Evolutionary conservation across 208 protist species (phyloP), one percentile per base, ranked within the genome.

Genomic region (Angomonas deanei): DNA sequence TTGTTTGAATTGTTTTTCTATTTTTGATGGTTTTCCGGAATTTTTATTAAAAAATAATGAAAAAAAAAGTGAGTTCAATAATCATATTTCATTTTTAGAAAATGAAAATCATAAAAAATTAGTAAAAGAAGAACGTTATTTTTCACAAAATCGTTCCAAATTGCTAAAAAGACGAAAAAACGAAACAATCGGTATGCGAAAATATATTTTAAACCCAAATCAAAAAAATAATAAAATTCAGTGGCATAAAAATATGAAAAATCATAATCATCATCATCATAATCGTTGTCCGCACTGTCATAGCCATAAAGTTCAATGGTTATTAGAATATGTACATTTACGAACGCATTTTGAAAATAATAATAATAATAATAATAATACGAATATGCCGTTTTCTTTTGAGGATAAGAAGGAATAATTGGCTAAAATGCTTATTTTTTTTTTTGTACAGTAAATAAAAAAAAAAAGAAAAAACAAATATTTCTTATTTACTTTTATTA

Each of bases 11-110:
- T 42, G 36, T 42, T 42, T 42, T 42, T n/a, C 36, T 15, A 15
- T 42, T 23, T 26, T 28, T 30, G 46, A 50, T 64, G 23, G 0
- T 15, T 36, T 56, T 26, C 46, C 21, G 28, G 26, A 61, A 36
- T 21, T 3, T 26, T 26, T 30, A 61, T 59, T 59, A 19, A 61
- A 61, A 34, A 64, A 62, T 64, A 64, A 0, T 32, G 3, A 59
- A 26, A 64, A 36, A 38, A 42, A 42, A n/a, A 42, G n/a, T n/a
- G n/a, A n/a, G n/a, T n/a, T n/a, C n/a, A n/a, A 42, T 42, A 15
- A n/a, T 42, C 8, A 42, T n/a, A 42, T n/a, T 42, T n/a, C 11
- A 42, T 42, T 42, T 42, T 42, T 42, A 15, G 36, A n/a, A 15
- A 15, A 42, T 42, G 15, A 42, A 42, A 42, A 42, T 42, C 8